Conservation (phyloP, 441 rosid species). For the Croton laevigatus region DNA sequence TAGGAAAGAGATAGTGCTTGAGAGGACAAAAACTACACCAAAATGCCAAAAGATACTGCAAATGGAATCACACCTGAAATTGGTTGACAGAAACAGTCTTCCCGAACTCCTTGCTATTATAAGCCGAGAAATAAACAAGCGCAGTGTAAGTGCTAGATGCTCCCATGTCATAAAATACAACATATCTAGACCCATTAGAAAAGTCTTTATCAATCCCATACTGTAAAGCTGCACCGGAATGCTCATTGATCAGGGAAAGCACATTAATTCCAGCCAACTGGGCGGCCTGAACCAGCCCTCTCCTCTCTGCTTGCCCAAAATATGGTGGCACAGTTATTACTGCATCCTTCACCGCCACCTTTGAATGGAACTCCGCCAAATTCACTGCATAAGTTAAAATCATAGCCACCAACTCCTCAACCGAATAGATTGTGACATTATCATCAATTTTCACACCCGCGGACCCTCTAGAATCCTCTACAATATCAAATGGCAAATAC, state of each 20-base stretch:
- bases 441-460: conserved; percentile 59
- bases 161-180: conserved; percentile 93
- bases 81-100: conserved; percentile 80
- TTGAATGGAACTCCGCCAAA: conserved; percentile 82
- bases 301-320: conserved; percentile 93
- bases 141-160: conserved; percentile 83
- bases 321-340: conserved; percentile 87
- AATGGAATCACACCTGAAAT: conserved; percentile 59
- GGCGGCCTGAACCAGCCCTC: conserved; percentile 79
- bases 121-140: conserved; percentile 82
- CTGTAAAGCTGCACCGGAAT: conserved; percentile 95
- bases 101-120: conserved; percentile 74
- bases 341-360: conserved; percentile 56
- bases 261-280: conserved; percentile 87
- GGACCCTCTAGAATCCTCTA: conserved; percentile 78
- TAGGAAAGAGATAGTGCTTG: neutral
- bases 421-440: conserved; percentile 45
- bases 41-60: neutral
- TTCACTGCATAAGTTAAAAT: conserved; percentile 56
- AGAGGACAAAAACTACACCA: neutral
- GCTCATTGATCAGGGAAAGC: conserved; percentile 75
- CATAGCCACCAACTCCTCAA: conserved; percentile 92
- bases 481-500: conserved; percentile 64
- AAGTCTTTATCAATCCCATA: conserved; percentile 97
- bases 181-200: conserved; percentile 77